A percentile compares a stretch with the other conserved stretches of the same genome.
These are phyloP conservation scores for Paraphoma sp. DNA, from an alignment of 2,329 filamentous ascomycete genomes.

Conservation along the genomic window DNA sequence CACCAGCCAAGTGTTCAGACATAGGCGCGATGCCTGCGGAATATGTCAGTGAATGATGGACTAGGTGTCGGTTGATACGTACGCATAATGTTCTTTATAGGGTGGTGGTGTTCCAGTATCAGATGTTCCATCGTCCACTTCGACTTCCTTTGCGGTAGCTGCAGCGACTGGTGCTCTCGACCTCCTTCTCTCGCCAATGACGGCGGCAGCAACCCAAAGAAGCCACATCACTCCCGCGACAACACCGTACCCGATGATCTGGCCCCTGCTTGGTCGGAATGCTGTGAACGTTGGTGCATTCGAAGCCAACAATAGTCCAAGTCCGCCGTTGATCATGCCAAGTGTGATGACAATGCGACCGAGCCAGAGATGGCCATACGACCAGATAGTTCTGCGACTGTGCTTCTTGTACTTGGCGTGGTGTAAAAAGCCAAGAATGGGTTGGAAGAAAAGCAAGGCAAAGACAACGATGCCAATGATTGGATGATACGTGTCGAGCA, in stretches of 20 bases:
- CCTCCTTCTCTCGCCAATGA: conserved; percentile 37
- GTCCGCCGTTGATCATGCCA: conserved; percentile 62
- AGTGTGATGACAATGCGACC: conserved; percentile 58
- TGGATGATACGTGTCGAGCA: conserved; percentile 53
- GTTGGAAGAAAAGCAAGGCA: conserved; percentile 60
- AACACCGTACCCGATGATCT: conserved; percentile 43
- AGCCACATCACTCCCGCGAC: conserved; percentile 45
- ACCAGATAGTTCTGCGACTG: conserved; percentile 53
- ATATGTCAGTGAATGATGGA: not conserved
- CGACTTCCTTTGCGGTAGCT: conserved; percentile 12
- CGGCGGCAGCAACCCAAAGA: conserved; percentile 34
- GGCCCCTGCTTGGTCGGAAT: conserved; percentile 30
- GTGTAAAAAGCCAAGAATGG: conserved; percentile 58
- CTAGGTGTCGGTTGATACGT: not conserved
- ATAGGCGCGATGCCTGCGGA: not conserved
- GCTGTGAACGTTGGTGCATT: conserved; percentile 32
- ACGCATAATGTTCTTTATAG: conserved; percentile 25
- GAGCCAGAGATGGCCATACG: conserved; percentile 61
- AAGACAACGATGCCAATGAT: conserved; percentile 62
- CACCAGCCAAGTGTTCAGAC: not conserved
- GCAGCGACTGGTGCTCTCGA: not conserved
- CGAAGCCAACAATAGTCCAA: conserved; percentile 53
- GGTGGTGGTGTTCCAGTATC: not conserved
- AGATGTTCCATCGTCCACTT: not conserved
- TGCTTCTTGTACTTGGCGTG: conserved; percentile 58